Conservation (phyloP, 1,284 basidiomycete genomes). For the Cystobasidium sp. region DNA sequence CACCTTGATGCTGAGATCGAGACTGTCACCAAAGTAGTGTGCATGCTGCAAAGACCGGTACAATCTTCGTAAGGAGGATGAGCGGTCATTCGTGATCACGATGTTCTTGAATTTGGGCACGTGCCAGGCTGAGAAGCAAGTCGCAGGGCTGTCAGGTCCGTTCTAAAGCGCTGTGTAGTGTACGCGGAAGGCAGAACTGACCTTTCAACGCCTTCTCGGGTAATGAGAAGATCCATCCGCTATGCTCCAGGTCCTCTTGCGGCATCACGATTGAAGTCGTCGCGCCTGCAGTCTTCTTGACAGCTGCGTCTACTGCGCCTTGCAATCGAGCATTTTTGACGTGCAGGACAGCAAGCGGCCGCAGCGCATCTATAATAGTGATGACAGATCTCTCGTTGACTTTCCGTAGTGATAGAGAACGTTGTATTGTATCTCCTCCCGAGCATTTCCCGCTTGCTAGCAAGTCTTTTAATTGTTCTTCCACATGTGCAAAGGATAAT, state of each 20-base stretch:
- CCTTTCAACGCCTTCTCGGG: conserved; percentile 14
- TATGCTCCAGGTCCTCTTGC: conserved; percentile 27
- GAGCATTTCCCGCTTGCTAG: not conserved
- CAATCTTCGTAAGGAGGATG: conserved; percentile 42
- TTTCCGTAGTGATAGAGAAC: conserved; percentile 11
- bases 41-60: conserved; percentile 41
- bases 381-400: conserved; percentile 11
- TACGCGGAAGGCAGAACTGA: not conserved
- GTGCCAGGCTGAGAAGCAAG: conserved; percentile 44
- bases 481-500: not conserved
- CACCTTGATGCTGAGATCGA: conserved; percentile 46
- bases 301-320: conserved; percentile 7
- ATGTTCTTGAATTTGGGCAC: conserved; percentile 46
- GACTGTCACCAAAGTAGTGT: conserved; percentile 45
- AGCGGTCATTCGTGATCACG: conserved; percentile 47
- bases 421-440: conserved; percentile 15
- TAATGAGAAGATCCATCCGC: conserved; percentile 36
- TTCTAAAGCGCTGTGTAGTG: too few species aligned
- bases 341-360: conserved; percentile 22
- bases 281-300: conserved; percentile 1
- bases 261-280: conserved; percentile 26
- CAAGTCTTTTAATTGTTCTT: conserved; percentile 1
- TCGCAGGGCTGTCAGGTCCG: conserved; percentile 1
- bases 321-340: conserved; percentile 2
- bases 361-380: not conserved